These are phyloP conservation scores for Lactarius trivialis DNA, from an alignment of 768 basidiomycete genomes.

Conservation along the genomic window DNA sequence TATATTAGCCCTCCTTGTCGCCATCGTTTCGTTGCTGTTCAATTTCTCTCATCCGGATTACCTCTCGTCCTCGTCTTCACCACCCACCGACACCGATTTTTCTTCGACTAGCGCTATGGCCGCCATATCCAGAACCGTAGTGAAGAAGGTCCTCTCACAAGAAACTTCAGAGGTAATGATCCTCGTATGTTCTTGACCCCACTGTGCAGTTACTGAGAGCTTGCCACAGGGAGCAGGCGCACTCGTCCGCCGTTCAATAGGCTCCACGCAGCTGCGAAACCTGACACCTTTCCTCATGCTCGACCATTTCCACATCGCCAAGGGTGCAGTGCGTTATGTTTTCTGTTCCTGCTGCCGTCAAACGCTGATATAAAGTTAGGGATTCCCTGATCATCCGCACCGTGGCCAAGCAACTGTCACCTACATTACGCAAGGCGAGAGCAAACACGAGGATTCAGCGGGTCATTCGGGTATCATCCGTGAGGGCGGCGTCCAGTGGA, in stretches of 20 bases:
- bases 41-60: background rate
- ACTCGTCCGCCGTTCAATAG: slow-evolving; percentile 81
- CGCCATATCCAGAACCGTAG: slow-evolving; percentile 56
- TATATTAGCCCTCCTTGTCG: background rate
- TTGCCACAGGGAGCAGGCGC: slow-evolving; percentile 65
- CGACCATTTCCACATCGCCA: slow-evolving; percentile 67
- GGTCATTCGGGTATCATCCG: slow-evolving; percentile 75
- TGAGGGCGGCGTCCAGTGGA: slow-evolving; percentile 91
- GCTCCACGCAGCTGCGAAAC: slow-evolving; percentile 64
- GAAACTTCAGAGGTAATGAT: slow-evolving; percentile 60
- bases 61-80: background rate
- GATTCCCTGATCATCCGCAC: slow-evolving; percentile 92
- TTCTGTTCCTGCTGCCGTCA: background rate
- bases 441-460: slow-evolving; percentile 85
- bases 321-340: slow-evolving; percentile 52
- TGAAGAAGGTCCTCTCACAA: slow-evolving; percentile 70
- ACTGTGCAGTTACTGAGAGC: background rate
- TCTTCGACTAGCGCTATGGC: slow-evolving; percentile 28
- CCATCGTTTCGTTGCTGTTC: background rate
- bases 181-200: background rate
- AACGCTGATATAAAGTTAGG: slow-evolving; percentile 35
- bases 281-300: slow-evolving; percentile 89
- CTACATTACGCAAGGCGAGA: slow-evolving; percentile 80
- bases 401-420: slow-evolving; percentile 85
- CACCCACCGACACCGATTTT: background rate